Evolutionary conservation across 2,329 filamentous ascomycete genomes (phyloP), one percentile per base, ranked within the genome.

Genomic region (Waltergamsia citrina): DNA sequence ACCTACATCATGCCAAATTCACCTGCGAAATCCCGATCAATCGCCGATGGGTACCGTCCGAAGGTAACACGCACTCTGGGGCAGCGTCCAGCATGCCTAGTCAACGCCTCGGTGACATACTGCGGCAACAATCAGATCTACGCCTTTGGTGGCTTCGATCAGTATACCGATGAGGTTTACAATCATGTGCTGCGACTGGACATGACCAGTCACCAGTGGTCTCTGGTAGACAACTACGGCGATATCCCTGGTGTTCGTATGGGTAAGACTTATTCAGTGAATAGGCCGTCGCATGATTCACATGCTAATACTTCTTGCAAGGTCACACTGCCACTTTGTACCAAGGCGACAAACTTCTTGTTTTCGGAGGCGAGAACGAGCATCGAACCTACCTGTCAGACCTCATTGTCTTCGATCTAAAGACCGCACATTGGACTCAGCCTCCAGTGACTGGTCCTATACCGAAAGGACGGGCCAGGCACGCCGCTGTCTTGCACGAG

Each of bases 81-180:
- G 30, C 79, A 85, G 59, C 77, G 88, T 44, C 92, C 92, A 24
- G 88, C 92, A 23, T 96, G 90, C 53, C 71, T 98, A 32, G 90
- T 98, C 45, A 98, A 98, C 66, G 92, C 92, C 34, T 96, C 92
- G 1, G 90, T 96, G 40, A 98, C 92, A n/a, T 95, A 94, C 57
- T 94, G 92, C 51, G 88, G 88, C 39, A 92, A 94, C 61, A 92
- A 96, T 55, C 80, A 92, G 58, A 96, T 98, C 48, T 96, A 93
- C 59, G 92, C 90, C 9, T 98, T 98, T 65, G 92, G 92, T 28
- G 92, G 92, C 14, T 98, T 98, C 52, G 92, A 98, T 53, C 90
- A 96, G 59, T 96, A 94, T 54, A 98, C 92, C 1, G 92, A 98
- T 56, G 92, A 98, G 65, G 85, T 98, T 14, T 98, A 98, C 62